Conservation (phyloP, 768 basidiomycete genomes). For the Russula griseocarnosa region DNA sequence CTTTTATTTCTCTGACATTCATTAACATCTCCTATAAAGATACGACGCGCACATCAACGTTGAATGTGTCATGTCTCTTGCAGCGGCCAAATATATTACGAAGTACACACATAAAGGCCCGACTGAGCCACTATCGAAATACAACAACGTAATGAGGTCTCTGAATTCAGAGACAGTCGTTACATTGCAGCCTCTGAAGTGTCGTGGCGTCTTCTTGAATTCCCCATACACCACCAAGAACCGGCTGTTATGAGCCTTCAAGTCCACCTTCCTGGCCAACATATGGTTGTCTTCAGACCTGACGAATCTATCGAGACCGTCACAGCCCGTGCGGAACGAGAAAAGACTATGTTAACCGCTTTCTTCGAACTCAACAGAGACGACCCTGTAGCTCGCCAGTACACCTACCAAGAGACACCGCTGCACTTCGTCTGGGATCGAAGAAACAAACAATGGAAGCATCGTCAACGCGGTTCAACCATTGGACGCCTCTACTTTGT, state of each 20-base stretch:
- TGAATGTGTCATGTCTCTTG: not conserved
- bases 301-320: not conserved
- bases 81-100: not conserved
- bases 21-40: too few species aligned
- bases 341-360: not conserved
- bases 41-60: not conserved
- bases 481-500: not conserved
- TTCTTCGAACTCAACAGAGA: not conserved
- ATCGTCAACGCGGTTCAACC: fast-evolving
- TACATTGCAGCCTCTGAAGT: not conserved
- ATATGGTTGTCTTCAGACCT: not conserved
- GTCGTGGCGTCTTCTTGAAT: not conserved
- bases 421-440: not conserved
- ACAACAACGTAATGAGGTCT: not conserved
- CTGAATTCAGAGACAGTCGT: not conserved
- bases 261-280: not conserved
- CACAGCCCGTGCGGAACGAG: too few species aligned
- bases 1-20: too few species aligned
- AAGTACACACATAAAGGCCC: not conserved
- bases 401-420: not conserved
- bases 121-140: not conserved
- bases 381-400: not conserved
- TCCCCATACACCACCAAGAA: not conserved
- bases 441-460: not conserved
- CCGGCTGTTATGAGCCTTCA: not conserved